Percentiles rank a stretch among this genome's conserved stretches.
These are phyloP conservation scores for Chytridium lagenaria DNA, from an alignment of 371 early-diverging fungal species.

Conservation along the genomic window DNA sequence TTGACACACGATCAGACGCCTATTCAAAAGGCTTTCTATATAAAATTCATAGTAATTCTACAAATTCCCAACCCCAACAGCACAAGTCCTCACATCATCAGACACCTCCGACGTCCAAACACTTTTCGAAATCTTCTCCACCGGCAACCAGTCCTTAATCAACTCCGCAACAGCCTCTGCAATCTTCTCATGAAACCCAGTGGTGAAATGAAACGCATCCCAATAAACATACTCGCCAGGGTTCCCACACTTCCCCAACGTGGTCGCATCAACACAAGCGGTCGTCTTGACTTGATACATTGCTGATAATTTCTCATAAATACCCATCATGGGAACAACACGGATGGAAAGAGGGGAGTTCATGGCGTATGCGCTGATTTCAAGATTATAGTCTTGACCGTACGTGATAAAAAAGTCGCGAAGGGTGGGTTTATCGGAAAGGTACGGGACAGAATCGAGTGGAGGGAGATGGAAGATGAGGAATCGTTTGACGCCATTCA, in stretches of 20 bases:
- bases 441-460: constrained; percentile 25
- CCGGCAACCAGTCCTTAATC: not conserved
- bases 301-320: not conserved
- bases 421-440: constrained; percentile 7
- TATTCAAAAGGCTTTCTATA: no score
- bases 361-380: not conserved
- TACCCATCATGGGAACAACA: not conserved
- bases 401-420: constrained; percentile 12
- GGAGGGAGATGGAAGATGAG: constrained; percentile 23
- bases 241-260: constrained; percentile 18
- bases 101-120: no score
- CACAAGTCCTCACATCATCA: no score
- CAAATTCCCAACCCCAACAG: no score
- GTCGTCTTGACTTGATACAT: not conserved
- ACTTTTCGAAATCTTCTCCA: no score
- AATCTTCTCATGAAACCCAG: constrained; percentile 16
- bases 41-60: no score
- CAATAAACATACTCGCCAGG: constrained; percentile 27
- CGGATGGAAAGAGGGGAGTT: not conserved
- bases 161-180: constrained; percentile 16
- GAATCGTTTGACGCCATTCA: no score
- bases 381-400: constrained; percentile 19
- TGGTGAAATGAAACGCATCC: constrained; percentile 36
- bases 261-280: constrained; percentile 13
- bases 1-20: no score